Conservation (phyloP, 2,329 filamentous ascomycete species). For the Colletotrichum sp. region DNA sequence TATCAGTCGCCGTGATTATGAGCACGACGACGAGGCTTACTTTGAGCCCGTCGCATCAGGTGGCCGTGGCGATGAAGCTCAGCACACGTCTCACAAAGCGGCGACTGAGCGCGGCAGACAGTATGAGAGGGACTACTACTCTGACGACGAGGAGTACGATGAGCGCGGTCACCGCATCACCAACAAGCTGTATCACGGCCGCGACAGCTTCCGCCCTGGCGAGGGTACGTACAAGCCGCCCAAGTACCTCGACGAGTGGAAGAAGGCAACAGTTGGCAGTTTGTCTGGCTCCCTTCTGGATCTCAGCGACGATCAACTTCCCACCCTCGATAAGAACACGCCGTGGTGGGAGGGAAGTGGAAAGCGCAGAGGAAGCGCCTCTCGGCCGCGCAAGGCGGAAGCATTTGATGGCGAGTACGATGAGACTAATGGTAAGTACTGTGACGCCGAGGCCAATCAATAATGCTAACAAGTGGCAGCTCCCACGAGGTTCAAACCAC, state of each 20-base stretch:
- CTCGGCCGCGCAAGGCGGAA: conserved; percentile 61
- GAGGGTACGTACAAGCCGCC: conserved; percentile 64
- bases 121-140: conserved; percentile 26
- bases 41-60: background rate
- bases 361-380: conserved; percentile 51
- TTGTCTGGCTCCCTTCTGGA: conserved; percentile 66
- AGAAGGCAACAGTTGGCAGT: conserved; percentile 67
- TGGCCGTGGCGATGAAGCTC: background rate
- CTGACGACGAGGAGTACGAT: conserved; percentile 31
- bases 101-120: background rate
- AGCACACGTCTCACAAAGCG: background rate
- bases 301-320: conserved; percentile 46
- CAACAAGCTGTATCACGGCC: conserved; percentile 46
- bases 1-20: conserved; percentile 1
- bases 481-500: conserved; percentile 80
- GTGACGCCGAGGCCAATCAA: background rate
- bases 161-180: conserved; percentile 36
- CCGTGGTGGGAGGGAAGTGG: conserved; percentile 79
- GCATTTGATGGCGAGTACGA: conserved; percentile 73
- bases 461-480: conserved; percentile 34
- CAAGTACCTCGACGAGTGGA: conserved; percentile 75
- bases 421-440: conserved; percentile 58
- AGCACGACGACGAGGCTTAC: background rate
- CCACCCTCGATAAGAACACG: conserved; percentile 53
- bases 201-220: conserved; percentile 49